Evolutionary conservation across 2,329 filamentous ascomycete species (phyloP).

Genomic region (Epichloe elymi): DNA sequence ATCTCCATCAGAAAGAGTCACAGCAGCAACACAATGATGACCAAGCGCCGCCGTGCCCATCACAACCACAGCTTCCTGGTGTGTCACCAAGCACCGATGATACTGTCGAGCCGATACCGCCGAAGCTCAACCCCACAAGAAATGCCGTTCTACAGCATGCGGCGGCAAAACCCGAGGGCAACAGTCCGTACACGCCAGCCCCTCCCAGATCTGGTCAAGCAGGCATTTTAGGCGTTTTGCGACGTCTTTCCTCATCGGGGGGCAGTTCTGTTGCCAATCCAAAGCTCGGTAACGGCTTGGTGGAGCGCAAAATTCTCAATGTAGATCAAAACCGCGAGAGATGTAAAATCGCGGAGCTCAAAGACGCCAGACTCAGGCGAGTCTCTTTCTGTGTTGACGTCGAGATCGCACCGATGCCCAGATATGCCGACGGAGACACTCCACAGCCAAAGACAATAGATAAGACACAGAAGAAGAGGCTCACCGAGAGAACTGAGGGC

Average conservation of each 20-base stretch:
- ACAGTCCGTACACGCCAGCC: slow-evolving; percentile 58
- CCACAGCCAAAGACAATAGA: slow-evolving; percentile 28
- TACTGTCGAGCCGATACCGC: slow-evolving; percentile 29
- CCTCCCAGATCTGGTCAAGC: slow-evolving; percentile 56
- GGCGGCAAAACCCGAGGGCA: slow-evolving; percentile 38
- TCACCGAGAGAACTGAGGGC: slow-evolving; percentile 59
- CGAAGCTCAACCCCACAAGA: slow-evolving; percentile 36
- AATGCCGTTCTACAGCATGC: slow-evolving; percentile 48
- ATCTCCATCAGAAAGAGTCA: slow-evolving; percentile 8
- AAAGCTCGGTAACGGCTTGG: slow-evolving; percentile 47
- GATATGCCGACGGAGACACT: slow-evolving; percentile 52
- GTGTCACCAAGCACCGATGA: slow-evolving; percentile 8
- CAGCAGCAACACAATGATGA: slow-evolving; percentile 5
- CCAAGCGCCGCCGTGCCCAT: slow-evolving; percentile 1
- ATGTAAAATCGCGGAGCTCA: slow-evolving; percentile 66
- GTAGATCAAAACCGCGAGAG: slow-evolving; percentile 68
- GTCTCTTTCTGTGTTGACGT: slow-evolving; percentile 97
- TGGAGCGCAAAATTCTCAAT: slow-evolving; percentile 72
- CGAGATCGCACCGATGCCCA: slow-evolving; percentile 81
- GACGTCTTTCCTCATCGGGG: slow-evolving; percentile 63
- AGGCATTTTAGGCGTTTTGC: slow-evolving; percentile 70
- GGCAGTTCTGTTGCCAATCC: slow-evolving; percentile 18
- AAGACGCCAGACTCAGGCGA: slow-evolving; percentile 66
- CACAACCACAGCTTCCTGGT: slow-evolving; percentile 9
- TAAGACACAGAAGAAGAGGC: slow-evolving; percentile 44